Evolutionary conservation across 345 rosid genomes (phyloP).

Genomic region (Ceriops zippeliana): DNA sequence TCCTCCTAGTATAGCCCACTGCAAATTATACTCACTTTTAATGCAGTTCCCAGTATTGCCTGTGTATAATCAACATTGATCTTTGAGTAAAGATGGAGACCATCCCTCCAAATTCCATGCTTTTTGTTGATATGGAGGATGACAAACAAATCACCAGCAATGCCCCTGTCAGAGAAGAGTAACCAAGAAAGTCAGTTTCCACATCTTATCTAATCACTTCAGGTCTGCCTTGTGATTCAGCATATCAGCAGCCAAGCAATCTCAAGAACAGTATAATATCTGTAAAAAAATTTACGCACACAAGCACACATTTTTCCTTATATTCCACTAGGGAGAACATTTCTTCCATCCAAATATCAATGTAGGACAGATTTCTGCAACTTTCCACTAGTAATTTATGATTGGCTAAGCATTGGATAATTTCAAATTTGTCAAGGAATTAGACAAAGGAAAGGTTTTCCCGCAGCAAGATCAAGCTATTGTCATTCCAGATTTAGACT

Average conservation of each 20-base stretch:
- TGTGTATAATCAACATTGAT: conserved; percentile 68
- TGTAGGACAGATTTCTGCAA: no score
- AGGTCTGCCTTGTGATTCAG: not conserved
- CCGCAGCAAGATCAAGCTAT: no score
- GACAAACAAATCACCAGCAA: conserved; percentile 69
- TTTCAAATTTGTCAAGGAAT: no score
- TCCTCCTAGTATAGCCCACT: not conserved
- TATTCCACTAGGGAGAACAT: no score
- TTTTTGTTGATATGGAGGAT: conserved; percentile 62
- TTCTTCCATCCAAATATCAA: no score
- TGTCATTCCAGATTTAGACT: no score
- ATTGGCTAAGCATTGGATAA: no score
- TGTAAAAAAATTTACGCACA: no score
- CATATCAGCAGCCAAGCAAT: conserved; percentile 5
- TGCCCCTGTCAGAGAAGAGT: conserved; percentile 41
- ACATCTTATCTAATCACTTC: not conserved
- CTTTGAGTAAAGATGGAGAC: conserved; percentile 72
- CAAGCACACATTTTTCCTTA: no score
- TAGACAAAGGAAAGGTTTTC: no score
- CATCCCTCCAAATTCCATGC: conserved; percentile 76
- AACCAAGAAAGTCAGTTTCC: conserved; percentile 1
- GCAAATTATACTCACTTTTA: conserved; percentile 43
- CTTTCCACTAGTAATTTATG: no score
- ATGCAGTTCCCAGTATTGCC: conserved; percentile 70
- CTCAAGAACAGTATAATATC: no score